Conservation (phyloP, 1,139 yeast species). For the Eremothecium sinecaudum region DNA sequence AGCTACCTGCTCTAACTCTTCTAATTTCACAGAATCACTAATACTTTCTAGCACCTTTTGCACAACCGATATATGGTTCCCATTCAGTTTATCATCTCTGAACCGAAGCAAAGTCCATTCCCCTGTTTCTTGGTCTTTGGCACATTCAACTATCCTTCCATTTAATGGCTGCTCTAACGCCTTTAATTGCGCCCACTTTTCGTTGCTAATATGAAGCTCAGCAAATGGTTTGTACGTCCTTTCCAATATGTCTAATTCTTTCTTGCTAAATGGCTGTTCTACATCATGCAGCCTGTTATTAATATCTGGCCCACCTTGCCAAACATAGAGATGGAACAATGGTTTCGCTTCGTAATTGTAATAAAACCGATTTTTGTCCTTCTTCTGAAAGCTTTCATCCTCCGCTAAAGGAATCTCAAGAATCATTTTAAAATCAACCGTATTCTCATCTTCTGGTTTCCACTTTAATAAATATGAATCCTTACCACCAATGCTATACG, state of each 20-base stretch:
- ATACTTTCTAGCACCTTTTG: conserved; percentile 76
- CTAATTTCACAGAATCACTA: conserved; percentile 73
- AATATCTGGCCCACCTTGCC: conserved; percentile 58
- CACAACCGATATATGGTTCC: conserved; percentile 75
- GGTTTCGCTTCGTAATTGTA: conserved; percentile 80
- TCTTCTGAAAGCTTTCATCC: conserved; percentile 61
- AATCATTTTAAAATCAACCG: conserved; percentile 75
- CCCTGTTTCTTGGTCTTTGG: conserved; percentile 39
- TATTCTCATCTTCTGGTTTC: conserved; percentile 95
- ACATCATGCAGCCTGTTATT: conserved; percentile 25
- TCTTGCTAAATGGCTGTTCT: conserved; percentile 28
- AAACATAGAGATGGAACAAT: conserved; percentile 50
- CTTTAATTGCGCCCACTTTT: conserved; percentile 77
- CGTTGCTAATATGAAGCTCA: conserved; percentile 50
- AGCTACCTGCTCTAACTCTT: conserved; percentile 51
- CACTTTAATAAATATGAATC: conserved; percentile 78
- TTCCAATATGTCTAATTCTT: conserved; percentile 32
- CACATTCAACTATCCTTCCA: conserved; percentile 86
- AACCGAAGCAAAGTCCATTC: conserved; percentile 82
- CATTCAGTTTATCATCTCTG: conserved; percentile 85
- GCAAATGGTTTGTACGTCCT: conserved; percentile 57
- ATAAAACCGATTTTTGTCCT: conserved; percentile 67
- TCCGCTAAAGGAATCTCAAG: conserved; percentile 56
- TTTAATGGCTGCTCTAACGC: conserved; percentile 68
- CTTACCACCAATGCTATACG: conserved; percentile 73